Evolutionary conservation across 495 filamentous ascomycete genomes (phyloP), one percentile per base, ranked within the genome.

Genomic region (Hyaloscypha variabilis): DNA sequence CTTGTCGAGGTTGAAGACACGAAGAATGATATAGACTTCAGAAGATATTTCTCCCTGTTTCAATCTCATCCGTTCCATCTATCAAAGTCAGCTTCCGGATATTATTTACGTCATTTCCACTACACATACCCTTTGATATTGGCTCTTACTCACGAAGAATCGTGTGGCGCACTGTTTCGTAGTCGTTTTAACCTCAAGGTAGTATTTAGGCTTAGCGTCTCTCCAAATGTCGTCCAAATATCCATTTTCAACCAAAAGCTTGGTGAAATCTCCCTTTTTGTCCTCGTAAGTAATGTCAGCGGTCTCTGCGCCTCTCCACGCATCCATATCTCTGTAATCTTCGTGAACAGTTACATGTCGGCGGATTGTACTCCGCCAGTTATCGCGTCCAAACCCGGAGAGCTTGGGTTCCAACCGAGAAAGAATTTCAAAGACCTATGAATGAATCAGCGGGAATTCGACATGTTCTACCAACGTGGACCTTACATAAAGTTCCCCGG

Each of bases 101-200:
- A 52, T 24, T 14, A 51, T 23, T 52, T 34, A 0, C 24, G 50
- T 31, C 13, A 13, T 2, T 58, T 54, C 10, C 1, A 17, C 36
- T 34, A 26, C 11, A 65, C 8, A 50, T 34, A 81, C 80, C 42
- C 68, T 69, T 30, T 68, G 52, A 67, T 77, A 79, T 69, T 82
- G 79, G 19, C 39, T 46, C 19, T 78, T 74, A 67, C 76, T 79
- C 76, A 80, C 78, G 57, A 61, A 82, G 58, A 84, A 82, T 14
- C 73, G 73, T 6, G 70, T 77, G 4, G 66, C 69, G 25, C 72
- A 78, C 10, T 69, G 51, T 23, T 65, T 67, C 5, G 76, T 77
- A 0, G 79, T 82, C 11, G 80, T 67, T 68, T 82, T 84, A 52
- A 84, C 80, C 61, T 82, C 81, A 53, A 83, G 75, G 57, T 67